Evolutionary conservation across 2,329 filamentous ascomycete species (phyloP), one percentile per base, ranked within the genome.

Genomic region (Setomelanomma holmii): DNA sequence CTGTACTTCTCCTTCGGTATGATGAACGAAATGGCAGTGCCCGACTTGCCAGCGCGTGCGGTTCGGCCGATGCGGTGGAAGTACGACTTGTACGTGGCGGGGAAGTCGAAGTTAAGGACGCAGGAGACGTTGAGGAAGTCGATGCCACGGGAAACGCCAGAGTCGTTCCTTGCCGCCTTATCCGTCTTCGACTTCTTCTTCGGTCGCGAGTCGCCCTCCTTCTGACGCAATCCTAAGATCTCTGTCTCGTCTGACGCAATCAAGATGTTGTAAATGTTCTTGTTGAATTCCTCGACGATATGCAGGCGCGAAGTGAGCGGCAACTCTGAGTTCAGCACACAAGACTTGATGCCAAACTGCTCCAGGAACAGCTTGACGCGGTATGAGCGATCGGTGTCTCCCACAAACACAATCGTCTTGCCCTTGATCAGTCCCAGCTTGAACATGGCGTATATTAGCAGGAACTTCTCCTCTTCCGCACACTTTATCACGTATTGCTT

Each of bases 51-150:
- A 1, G 93, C 95, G 55, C 95, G 86, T 1, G 91, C 95, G 5
- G 95, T 99, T 24, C 95, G 87, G 24, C 95, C 95, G 66, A 99
- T 96, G 47, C 95, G 88, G 76, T 99, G 95, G n/a, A 90, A 96
- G 75, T 99, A 99, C 7, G 91, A 96, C 72, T 91, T 96, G 33
- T 91, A 89, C 7, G 88, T 89, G 14, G 87, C 86, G 1, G 95
- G 95, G 14, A 99, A 87, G 75, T 99, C 95, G 74, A 99, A 99
- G 78, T 99, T 99, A 72, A 99, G 86, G 20, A 99, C 93, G 50
- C 67, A 71, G 27, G 67, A 66, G 48, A 99, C 93, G 69, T 97
- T 93, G 68, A 95, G 89, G 80, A 99, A 99, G 76, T 99, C 95
- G 64, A 99, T 96, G 51, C 93, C 95, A 65, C 95, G 86, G 10